Conservation (phyloP, 805 yeast genomes). For the Cyberlindnera petersonii region DNA sequence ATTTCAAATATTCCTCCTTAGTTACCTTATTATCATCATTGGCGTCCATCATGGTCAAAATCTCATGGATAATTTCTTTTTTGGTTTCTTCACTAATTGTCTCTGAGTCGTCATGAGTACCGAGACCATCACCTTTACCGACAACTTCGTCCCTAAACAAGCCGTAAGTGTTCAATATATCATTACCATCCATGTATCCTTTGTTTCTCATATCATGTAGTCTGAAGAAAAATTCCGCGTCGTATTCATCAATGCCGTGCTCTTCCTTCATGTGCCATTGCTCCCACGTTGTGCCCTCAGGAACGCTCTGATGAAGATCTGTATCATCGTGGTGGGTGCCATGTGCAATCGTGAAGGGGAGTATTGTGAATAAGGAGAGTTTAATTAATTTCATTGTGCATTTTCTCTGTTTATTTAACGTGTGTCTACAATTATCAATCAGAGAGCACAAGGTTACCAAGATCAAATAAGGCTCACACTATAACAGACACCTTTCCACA, state of each 20-base stretch:
- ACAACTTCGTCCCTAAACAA: constrained; percentile 64
- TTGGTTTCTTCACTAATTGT: constrained; percentile 52
- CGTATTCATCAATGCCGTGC: constrained; percentile 73
- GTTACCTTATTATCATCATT: constrained; percentile 63
- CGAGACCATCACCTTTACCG: constrained; percentile 90
- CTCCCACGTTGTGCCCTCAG: constrained; percentile 64
- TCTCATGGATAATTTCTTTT: constrained; percentile 46
- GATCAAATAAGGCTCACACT: too few species aligned
- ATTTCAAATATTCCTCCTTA: constrained; percentile 66
- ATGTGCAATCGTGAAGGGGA: constrained; percentile 14
- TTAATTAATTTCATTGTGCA: constrained; percentile 1
- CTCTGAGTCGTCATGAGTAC: constrained; percentile 65
- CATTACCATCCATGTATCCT: constrained; percentile 53
- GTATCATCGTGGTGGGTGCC: constrained; percentile 20
- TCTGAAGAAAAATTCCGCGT: constrained; percentile 70
- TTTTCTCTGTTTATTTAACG: too few species aligned
- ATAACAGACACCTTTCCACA: too few species aligned
- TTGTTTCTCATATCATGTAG: constrained; percentile 68
- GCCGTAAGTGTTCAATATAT: constrained; percentile 81
- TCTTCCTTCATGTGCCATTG: constrained; percentile 90
- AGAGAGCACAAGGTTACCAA: too few species aligned
- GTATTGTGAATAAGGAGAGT: background rate
- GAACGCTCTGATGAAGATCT: constrained; percentile 34
- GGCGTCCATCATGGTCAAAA: constrained; percentile 59
- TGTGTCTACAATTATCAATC: too few species aligned